Percentiles rank a stretch among this genome's conserved stretches.
Evolutionary conservation across 768 basidiomycete genomes (phyloP).

Genomic region (Trichaptum fuscoviolaceum): DNA sequence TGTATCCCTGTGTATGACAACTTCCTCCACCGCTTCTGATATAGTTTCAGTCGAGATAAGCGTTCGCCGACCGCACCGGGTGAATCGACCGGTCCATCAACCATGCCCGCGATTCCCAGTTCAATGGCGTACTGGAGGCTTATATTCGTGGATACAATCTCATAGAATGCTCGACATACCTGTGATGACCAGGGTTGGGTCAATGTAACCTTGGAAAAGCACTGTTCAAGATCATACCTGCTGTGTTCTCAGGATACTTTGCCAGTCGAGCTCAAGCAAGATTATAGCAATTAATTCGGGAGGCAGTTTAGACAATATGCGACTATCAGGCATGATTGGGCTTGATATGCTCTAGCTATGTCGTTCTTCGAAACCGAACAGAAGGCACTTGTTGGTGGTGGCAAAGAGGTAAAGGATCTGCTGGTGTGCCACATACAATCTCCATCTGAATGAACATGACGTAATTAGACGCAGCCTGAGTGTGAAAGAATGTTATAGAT

Average conservation of each 20-base stretch:
- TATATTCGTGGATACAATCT: not conserved
- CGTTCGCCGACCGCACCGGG: not conserved
- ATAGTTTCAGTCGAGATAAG: not conserved
- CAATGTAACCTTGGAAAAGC: not conserved
- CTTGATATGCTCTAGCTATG: no score
- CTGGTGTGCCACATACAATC: no score
- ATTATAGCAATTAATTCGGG: not conserved
- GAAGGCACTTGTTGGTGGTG: no score
- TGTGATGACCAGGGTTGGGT: not conserved
- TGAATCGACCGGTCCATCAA: not conserved
- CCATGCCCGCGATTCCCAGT: constrained; percentile 1
- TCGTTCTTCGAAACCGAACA: no score
- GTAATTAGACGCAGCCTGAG: no score
- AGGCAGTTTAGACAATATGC: not conserved
- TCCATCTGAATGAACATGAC: no score
- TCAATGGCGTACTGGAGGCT: not conserved
- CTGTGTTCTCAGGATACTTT: not conserved
- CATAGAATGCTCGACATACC: not conserved
- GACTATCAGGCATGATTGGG: not conserved
- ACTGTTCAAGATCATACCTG: not conserved
- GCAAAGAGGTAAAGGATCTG: no score
- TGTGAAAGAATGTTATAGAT: not conserved
- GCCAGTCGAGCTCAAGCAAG: not conserved
- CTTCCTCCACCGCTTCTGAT: not conserved
- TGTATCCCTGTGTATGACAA: not conserved